Evolutionary conservation across 768 basidiomycete genomes (phyloP).

Genomic region (Boletus subparvulus): DNA sequence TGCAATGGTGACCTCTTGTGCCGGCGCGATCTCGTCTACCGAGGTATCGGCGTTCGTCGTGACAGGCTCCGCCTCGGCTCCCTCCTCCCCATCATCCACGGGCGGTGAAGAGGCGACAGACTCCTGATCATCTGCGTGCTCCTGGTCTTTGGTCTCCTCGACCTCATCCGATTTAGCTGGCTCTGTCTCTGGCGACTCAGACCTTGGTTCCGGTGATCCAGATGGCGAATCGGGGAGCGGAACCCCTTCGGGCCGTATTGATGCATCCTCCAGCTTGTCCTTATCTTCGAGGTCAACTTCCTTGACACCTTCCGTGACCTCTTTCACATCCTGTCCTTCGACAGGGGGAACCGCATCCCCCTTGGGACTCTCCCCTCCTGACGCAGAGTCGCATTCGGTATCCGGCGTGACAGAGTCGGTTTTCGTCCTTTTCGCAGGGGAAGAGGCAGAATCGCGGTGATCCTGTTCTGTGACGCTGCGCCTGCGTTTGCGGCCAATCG

Average conservation of each 20-base stretch:
- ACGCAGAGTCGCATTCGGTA: conserved; percentile 24
- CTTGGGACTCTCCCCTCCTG: conserved; percentile 15
- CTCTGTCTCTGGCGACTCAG: conserved; percentile 7
- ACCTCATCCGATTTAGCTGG: neutral
- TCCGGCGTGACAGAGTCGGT: conserved; percentile 25
- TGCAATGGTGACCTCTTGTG: conserved; percentile 1
- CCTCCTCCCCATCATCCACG: conserved; percentile 5
- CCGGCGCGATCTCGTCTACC: conserved; percentile 5
- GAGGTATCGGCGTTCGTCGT: neutral
- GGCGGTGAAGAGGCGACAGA: conserved; percentile 26
- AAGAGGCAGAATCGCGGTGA: conserved; percentile 33
- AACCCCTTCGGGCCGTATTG: conserved; percentile 31
- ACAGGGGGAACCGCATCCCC: conserved; percentile 19
- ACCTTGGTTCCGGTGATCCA: conserved; percentile 21
- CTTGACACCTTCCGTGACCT: conserved; percentile 68
- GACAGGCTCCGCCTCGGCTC: conserved; percentile 3
- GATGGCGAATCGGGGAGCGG: conserved; percentile 41
- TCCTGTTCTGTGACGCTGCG: conserved; percentile 47
- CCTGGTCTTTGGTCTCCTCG: conserved; percentile 16
- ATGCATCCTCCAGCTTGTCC: conserved; percentile 10
- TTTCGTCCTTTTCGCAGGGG: conserved; percentile 36
- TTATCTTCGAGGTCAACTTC: conserved; percentile 60
- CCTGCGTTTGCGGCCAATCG: conserved; percentile 65
- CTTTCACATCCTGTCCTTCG: conserved; percentile 55
- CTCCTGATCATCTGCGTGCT: conserved; percentile 11